Evolutionary conservation across 192 early-diverging fungal species (phyloP).

Genomic region (Obelidium mucronatum): DNA sequence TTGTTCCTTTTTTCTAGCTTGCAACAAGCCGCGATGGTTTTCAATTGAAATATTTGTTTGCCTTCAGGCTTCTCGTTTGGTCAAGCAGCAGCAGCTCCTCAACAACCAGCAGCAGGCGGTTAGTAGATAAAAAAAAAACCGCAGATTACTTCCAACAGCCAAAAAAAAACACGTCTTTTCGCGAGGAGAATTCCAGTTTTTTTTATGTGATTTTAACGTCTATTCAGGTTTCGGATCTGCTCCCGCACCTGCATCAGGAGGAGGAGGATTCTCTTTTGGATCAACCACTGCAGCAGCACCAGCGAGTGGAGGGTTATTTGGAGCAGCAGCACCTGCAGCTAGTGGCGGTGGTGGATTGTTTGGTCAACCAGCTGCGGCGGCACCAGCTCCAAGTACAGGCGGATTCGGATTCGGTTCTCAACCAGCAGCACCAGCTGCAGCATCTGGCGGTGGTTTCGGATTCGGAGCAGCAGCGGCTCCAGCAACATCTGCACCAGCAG

Average conservation of each 20-base stretch:
- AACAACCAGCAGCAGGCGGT: not conserved
- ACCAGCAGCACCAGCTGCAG: not conserved
- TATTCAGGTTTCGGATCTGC: slow-evolving; percentile 24
- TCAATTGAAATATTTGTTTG: not conserved
- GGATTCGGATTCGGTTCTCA: not conserved
- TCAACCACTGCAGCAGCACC: not conserved
- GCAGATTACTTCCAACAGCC: slow-evolving; percentile 73
- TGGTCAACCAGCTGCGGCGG: slow-evolving; percentile 6
- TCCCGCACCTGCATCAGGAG: not conserved
- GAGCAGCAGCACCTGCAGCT: slow-evolving; percentile 4
- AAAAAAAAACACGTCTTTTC: slow-evolving; percentile 39
- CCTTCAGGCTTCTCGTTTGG: not conserved
- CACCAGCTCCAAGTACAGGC: not conserved
- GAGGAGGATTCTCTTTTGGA: slow-evolving; percentile 23
- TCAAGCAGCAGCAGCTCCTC: not conserved
- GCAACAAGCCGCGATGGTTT: not conserved
- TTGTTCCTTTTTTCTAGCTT: not conserved
- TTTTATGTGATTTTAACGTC: no score
- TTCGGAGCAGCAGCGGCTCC: slow-evolving; percentile 6
- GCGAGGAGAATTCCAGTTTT: not conserved
- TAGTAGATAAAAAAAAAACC: no score
- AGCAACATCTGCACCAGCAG: slow-evolving; percentile 11
- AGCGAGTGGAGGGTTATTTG: not conserved
- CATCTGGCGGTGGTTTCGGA: not conserved
- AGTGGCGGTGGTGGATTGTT: slow-evolving; percentile 29